Evolutionary conservation across 768 basidiomycete genomes (phyloP), one percentile per base, ranked within the genome.

Genomic region (Suillus spraguei): DNA sequence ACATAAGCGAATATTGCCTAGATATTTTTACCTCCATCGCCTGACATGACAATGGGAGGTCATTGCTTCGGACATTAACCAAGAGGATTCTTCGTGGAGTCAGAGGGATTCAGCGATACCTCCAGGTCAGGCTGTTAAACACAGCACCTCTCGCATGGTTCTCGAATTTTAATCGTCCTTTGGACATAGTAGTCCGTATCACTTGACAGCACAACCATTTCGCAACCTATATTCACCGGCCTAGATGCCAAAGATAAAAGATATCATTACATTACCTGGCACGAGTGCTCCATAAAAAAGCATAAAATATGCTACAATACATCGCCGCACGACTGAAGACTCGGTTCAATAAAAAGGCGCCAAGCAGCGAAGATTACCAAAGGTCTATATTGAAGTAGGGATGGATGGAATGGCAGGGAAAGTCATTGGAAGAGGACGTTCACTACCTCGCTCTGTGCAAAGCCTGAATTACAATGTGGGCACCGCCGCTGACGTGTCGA

Each of bases 401-500:
- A 28, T 33, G 36, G 16, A 61, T 32, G 28, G 24, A 38, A 14
- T 4, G 11, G 20, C 6, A 53, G 33, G 35, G 10, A 35, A 33
- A 11, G 49, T 77, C 65, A 83, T 69, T 87, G 87, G 74, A 89
- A 87, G 69, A 80, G 88, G 38, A 90, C 71, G 13, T 81, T 78
- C 69, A 86, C 83, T n/a, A 95, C 92, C 66, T 99, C 95, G 56
- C 88, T 89, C 68, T 88, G 86, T 5, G 90, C 88, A 77, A 99
- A 99, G 1, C 83, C 76, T 38, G 90, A 70, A 65, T 90, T 89
- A 73, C 96, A 99, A 7, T 90, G 88, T 28, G 95, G 95, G 77
- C 96, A 99, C 74, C 96, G 96, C 33, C 96, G 89, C 73, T 97
- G 95, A 63, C 96, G 87, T 17, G 92, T 95, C 33, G 89, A 78